Conservation (phyloP, 768 basidiomycete species). For the Mycena maculata region DNA sequence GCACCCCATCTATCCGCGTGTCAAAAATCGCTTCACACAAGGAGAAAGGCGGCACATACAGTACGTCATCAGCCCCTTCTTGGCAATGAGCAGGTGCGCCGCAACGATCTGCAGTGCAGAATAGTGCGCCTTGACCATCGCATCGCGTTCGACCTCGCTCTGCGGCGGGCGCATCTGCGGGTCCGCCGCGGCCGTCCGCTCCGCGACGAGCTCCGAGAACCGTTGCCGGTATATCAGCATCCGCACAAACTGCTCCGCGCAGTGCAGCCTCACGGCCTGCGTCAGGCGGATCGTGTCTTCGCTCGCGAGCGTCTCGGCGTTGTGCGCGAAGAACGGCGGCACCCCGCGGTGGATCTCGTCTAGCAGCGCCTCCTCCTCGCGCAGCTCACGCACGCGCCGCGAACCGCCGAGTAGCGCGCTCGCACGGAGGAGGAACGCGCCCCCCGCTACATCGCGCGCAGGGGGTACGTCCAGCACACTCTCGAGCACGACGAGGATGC, state of each 20-base stretch:
- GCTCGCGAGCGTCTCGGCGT: slow-evolving; percentile 81
- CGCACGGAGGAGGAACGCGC: slow-evolving; percentile 84
- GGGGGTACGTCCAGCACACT: slow-evolving; percentile 88
- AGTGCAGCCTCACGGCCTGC: slow-evolving; percentile 88
- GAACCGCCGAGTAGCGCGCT: slow-evolving; percentile 75
- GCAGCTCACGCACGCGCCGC: slow-evolving; percentile 70
- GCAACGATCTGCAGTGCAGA: slow-evolving; percentile 86
- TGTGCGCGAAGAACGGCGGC: slow-evolving; percentile 84
- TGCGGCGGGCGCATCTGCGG: slow-evolving; percentile 61
- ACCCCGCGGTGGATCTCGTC: slow-evolving; percentile 82
- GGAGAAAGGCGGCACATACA: slow-evolving; percentile 65
- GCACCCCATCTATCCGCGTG: slow-evolving; percentile 78
- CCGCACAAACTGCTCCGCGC: slow-evolving; percentile 87
- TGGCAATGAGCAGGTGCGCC: slow-evolving; percentile 85
- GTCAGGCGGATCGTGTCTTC: slow-evolving; percentile 91
- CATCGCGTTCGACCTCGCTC: slow-evolving; percentile 78
- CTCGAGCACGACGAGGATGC: slow-evolving; percentile 90
- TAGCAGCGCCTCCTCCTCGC: slow-evolving; percentile 83
- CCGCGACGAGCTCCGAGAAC: slow-evolving; percentile 81
- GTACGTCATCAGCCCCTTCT: slow-evolving; percentile 93
- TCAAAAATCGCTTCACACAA: slow-evolving; percentile 11
- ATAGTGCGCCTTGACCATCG: slow-evolving; percentile 79
- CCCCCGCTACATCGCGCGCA: slow-evolving; percentile 56
- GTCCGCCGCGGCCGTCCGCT: slow-evolving; percentile 62
- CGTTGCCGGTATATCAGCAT: slow-evolving; percentile 92